Conservation (phyloP, 306 rosid genomes). For the Astragalus membranaceus region DNA sequence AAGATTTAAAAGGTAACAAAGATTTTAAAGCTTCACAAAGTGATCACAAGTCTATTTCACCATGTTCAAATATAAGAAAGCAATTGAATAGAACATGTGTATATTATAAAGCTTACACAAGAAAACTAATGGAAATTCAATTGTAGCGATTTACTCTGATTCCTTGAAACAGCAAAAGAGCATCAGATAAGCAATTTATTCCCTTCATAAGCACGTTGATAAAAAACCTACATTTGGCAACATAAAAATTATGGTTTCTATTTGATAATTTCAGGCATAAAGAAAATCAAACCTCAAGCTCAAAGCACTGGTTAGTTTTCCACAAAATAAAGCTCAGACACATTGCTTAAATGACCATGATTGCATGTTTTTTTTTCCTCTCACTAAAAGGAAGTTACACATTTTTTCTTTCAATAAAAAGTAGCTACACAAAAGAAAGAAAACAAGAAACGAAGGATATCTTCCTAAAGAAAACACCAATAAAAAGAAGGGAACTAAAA, state of each 20-base stretch:
- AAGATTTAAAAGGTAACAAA: slow-evolving; percentile 10
- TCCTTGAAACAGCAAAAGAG: slow-evolving; percentile 8
- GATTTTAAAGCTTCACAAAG: background rate
- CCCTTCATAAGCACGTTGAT: slow-evolving; percentile 13
- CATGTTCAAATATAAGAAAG: slow-evolving; percentile 5
- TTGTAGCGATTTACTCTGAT: background rate
- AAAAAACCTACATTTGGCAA: slow-evolving; percentile 24
- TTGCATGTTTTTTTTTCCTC: background rate
- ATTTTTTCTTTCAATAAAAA: background rate
- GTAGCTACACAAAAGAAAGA: background rate
- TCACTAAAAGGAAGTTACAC: background rate
- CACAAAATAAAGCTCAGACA: background rate
- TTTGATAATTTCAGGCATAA: background rate
- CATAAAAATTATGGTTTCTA: background rate
- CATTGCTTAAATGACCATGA: background rate
- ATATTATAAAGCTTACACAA: background rate
- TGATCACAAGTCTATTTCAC: background rate
- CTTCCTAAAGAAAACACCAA: background rate
- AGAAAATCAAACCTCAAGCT: background rate
- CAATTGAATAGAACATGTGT: background rate
- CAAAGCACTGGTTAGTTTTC: background rate
- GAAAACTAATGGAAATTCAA: slow-evolving; percentile 10
- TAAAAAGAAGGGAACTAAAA: background rate
- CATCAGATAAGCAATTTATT: slow-evolving; percentile 21
- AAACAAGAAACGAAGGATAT: background rate